Percentiles rank a stretch among this genome's conserved stretches.
phyloP scores from a whole-genome alignment of 306 rosid genomes.

The Quercus variabilis region DNA sequence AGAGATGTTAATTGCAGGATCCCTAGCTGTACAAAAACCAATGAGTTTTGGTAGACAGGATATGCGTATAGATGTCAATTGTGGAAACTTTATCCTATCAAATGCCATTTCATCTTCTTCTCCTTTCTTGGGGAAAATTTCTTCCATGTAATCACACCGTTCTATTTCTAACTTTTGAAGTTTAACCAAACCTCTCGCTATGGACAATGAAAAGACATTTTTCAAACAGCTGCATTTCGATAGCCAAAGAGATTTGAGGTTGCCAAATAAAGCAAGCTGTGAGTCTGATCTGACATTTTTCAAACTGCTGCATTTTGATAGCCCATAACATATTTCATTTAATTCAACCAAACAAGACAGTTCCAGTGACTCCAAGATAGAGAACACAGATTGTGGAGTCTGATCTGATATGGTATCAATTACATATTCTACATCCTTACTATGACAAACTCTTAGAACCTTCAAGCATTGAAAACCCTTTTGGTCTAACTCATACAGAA shows the following conservation, averaged over 20 bases:
- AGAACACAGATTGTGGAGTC: not conserved
- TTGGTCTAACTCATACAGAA: not conserved
- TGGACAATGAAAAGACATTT: not conserved
- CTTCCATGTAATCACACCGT: too few relatives aligned
- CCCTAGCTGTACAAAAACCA: too few relatives aligned
- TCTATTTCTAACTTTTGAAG: too few relatives aligned
- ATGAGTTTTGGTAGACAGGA: too few relatives aligned
- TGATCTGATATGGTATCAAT: not conserved
- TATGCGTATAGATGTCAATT: too few relatives aligned
- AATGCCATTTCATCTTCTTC: too few relatives aligned
- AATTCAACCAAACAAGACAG: fast-evolving
- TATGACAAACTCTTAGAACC: not conserved
- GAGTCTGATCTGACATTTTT: not conserved
- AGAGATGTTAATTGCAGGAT: too few relatives aligned
- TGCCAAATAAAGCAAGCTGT: not conserved
- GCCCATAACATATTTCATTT: not conserved
- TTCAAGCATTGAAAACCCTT: conserved; percentile 14
- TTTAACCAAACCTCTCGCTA: too few relatives aligned
- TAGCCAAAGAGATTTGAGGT: too few relatives aligned
- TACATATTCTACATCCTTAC: conserved; percentile 15
- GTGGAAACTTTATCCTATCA: too few relatives aligned
- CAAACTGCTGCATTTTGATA: not conserved
- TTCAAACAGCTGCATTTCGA: not conserved
- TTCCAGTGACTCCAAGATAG: not conserved
- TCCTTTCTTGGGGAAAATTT: too few relatives aligned